Conservation (phyloP, 2,329 filamentous ascomycete species). For the Phialophora chinensis region DNA sequence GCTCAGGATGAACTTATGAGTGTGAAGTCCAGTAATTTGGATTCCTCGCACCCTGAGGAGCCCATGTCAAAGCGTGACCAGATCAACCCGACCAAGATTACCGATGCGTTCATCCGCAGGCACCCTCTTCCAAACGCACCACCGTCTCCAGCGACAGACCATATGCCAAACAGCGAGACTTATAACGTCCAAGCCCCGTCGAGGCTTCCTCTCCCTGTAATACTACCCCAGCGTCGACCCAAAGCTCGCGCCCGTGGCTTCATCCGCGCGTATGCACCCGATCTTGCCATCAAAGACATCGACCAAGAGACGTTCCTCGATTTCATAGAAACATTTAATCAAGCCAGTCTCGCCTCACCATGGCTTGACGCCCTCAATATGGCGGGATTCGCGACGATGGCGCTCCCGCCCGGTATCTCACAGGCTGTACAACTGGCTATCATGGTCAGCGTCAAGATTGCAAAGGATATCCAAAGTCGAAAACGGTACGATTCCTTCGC, state of each 20-base stretch:
- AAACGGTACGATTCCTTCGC: not conserved
- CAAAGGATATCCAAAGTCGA: conserved; percentile 29
- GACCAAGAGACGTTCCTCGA: conserved; percentile 56
- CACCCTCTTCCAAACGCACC: not conserved
- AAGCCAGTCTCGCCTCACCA: conserved; percentile 9
- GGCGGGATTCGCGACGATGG: conserved; percentile 14
- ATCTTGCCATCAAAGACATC: conserved; percentile 53
- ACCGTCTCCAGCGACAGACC: not conserved
- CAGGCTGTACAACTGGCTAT: conserved; percentile 17
- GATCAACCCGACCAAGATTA: conserved; percentile 15
- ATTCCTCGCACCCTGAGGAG: not conserved
- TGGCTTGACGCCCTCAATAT: conserved; percentile 27
- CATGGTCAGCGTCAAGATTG: conserved; percentile 18
- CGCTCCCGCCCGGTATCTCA: conserved; percentile 7
- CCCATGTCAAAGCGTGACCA: conserved; percentile 12
- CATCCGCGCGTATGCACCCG: conserved; percentile 58
- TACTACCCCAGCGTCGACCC: conserved; percentile 61
- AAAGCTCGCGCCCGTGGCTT: conserved; percentile 56
- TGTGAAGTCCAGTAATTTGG: not conserved
- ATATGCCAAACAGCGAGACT: not conserved
- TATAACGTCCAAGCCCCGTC: not conserved
- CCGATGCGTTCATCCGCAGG: conserved; percentile 17
- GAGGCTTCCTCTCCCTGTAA: conserved; percentile 50
- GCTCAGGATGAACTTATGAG: conserved; percentile 21
- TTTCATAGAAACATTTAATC: conserved; percentile 56